Evolutionary conservation across 768 basidiomycete genomes (phyloP), one percentile per base, ranked within the genome.

Genomic region (Pleurotus tuber-regium): DNA sequence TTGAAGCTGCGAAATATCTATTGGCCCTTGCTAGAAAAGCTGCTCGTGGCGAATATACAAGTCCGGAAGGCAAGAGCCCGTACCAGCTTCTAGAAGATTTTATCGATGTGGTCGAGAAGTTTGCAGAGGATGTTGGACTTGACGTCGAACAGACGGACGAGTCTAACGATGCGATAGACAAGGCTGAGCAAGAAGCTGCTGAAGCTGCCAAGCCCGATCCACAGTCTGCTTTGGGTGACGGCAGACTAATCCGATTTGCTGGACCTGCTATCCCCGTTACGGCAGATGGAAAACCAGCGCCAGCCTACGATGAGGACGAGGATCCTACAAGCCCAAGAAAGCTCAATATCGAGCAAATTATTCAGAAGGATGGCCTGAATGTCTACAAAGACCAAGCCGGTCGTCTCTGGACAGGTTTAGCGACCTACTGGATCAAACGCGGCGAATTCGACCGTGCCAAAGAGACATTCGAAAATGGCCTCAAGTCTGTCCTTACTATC

Each of bases 371-470:
- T 58, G 97, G 97, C 12, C 74, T 99, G 21, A 76, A 75, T 2
- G 74, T 95, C 14, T 98, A 98, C 69, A 93, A 92, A 64, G 97
- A 99, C 65, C 97, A 99, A 69, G 92, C 95, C 2, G 97, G 97
- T 9, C 83, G 92, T 43, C 69, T 99, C 24, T 99, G 95, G 96
- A 89, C 92, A 4, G 97, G 96, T 0, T 69, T 98, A 24, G 95
- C 95, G 1, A 98, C 95, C 0, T 98, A 96, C 64, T 99, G 96
- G 96, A 95, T 95, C 67, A 97, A 97, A 70, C 86, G 93, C 4
- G 92, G 82, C 49, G 97, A 98, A 64, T 98, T 99, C 62, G 94
- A 94, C 55, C 79, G 89, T 46, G 92, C 92, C 12, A 91, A 86
- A 57, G 75, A 76, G 43, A 92, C 88, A 0, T 98, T 98, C 64